Percentiles rank a stretch among this genome's conserved stretches.
Evolutionary conservation across 2,329 filamentous ascomycete species (phyloP).

Genomic region (Coniochaeta sp.): DNA sequence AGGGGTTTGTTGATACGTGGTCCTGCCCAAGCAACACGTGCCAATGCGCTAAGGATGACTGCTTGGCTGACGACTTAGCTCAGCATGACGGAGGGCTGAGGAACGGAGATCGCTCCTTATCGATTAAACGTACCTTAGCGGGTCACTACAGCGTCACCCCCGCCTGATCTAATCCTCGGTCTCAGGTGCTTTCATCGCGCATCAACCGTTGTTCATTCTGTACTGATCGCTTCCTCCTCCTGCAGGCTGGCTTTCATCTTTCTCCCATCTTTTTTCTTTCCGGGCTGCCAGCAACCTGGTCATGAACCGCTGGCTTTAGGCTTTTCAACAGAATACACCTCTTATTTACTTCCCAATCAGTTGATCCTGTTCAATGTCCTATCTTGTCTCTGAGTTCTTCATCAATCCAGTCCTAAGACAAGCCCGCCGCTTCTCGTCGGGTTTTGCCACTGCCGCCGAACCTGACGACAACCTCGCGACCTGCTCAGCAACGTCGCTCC

Average conservation of each 20-base stretch:
- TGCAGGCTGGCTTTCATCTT: neutral
- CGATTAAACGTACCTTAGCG: too few species aligned
- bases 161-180: neutral
- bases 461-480: constrained; percentile 17
- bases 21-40: too few species aligned
- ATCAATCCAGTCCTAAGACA: constrained; percentile 61
- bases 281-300: neutral
- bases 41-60: too few species aligned
- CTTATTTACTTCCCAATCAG: neutral
- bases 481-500: neutral
- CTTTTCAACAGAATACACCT: too few species aligned
- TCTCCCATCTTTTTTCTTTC: neutral
- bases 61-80: neutral
- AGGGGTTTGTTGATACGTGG: too few species aligned
- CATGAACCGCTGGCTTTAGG: too few species aligned
- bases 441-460: constrained; percentile 26
- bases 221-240: too few species aligned
- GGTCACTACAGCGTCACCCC: neutral
- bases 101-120: too few species aligned
- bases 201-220: too few species aligned
- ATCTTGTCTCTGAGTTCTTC: constrained; percentile 56
- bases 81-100: neutral
- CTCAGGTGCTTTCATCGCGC: too few species aligned
- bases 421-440: constrained; percentile 53
- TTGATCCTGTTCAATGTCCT: constrained; percentile 41